Conservation (phyloP, 345 rosid genomes). For the Populus deltoides region DNA sequence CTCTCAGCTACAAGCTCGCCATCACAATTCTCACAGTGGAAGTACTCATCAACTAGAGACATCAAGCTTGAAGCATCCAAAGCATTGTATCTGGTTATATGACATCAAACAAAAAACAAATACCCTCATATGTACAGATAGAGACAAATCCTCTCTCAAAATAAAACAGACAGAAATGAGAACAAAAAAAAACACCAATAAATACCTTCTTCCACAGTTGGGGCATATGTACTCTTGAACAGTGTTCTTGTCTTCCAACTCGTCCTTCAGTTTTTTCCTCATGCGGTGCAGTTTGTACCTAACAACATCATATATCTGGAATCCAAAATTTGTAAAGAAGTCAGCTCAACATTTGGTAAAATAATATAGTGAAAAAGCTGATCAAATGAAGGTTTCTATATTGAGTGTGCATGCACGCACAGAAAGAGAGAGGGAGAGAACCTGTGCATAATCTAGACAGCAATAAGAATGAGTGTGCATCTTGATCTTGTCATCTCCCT, state of each 20-base stretch:
- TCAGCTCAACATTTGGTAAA: not conserved
- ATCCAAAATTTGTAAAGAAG: slow-evolving; percentile 13
- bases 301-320: slow-evolving; percentile 78
- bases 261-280: slow-evolving; percentile 78
- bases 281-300: slow-evolving; percentile 68
- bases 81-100: slow-evolving; percentile 66
- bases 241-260: slow-evolving; percentile 80
- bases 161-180: not conserved
- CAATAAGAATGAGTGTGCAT: slow-evolving; percentile 84
- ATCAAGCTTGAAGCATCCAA: slow-evolving; percentile 73
- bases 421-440: slow-evolving; percentile 19
- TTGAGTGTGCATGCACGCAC: not conserved
- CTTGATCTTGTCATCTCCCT: slow-evolving; percentile 86
- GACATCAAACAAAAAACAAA: slow-evolving; percentile 7
- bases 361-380: not conserved
- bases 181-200: slow-evolving; percentile 8
- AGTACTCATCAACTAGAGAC: slow-evolving; percentile 64
- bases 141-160: not conserved
- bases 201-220: slow-evolving; percentile 75
- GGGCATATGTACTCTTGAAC: slow-evolving; percentile 91
- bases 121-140: not conserved
- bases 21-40: slow-evolving; percentile 86
- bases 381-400: not conserved
- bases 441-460: slow-evolving; percentile 88
- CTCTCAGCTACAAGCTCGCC: slow-evolving; percentile 88